phyloP scores from a whole-genome alignment of 768 basidiomycete species.

The Dacryopinax spathularia region DNA sequence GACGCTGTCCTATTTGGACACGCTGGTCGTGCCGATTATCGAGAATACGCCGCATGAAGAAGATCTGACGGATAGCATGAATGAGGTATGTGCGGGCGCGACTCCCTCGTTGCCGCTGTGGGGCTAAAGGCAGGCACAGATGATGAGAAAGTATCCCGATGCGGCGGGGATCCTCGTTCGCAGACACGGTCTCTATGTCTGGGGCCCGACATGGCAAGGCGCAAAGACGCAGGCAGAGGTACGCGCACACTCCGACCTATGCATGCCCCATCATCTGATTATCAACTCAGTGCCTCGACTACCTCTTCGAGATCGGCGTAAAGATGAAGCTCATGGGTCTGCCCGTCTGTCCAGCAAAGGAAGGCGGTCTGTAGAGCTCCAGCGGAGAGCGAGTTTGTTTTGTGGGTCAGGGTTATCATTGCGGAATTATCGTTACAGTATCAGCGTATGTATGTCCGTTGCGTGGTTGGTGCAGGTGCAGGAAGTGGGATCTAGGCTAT shows the following conservation, averaged over 20 bases:
- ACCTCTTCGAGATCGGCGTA: constrained; percentile 76
- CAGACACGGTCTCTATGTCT: constrained; percentile 71
- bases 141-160: constrained; percentile 65
- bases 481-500: not conserved
- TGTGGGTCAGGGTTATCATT: not conserved
- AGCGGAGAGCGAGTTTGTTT: not conserved
- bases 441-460: not conserved
- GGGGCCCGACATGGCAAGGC: constrained; percentile 76
- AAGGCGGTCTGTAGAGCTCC: not conserved
- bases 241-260: not conserved
- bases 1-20: constrained; percentile 73
- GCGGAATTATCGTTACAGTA: constrained; percentile 1
- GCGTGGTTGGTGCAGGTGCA: not conserved
- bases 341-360: not conserved
- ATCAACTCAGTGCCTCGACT: constrained; percentile 59
- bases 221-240: constrained; percentile 82
- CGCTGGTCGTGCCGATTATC: constrained; percentile 73
- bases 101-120: not conserved
- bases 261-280: constrained; percentile 11
- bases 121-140: constrained; percentile 21
- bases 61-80: constrained; percentile 80
- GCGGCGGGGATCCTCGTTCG: constrained; percentile 66
- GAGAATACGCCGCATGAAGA: constrained; percentile 86
- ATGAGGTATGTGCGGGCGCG: constrained; percentile 27
- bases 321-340: constrained; percentile 52